Conservation (phyloP, 768 basidiomycete genomes). For the Auricularia sp. region DNA sequence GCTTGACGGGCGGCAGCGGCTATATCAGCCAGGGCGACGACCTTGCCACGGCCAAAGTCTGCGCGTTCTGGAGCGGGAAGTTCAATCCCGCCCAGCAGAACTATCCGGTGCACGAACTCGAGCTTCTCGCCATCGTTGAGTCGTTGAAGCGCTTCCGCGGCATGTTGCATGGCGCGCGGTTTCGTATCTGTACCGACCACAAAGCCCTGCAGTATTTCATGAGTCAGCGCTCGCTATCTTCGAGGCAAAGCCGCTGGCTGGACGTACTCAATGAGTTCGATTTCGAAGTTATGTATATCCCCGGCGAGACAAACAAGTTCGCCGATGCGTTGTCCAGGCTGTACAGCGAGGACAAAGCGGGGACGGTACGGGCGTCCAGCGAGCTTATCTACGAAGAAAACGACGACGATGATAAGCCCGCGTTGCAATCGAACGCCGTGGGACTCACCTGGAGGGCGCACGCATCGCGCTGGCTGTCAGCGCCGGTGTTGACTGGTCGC, state of each 20-base stretch:
- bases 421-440: too few relatives aligned
- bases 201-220: constrained; percentile 4
- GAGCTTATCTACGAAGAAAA: constrained; percentile 14
- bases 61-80: constrained; percentile 28
- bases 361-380: constrained; percentile 12
- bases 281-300: constrained; percentile 3
- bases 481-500: too few relatives aligned
- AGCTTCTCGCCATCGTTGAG: constrained; percentile 23
- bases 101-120: constrained; percentile 32
- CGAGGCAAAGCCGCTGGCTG: constrained; percentile 2
- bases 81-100: constrained; percentile 28
- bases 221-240: not conserved
- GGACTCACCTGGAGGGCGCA: too few relatives aligned
- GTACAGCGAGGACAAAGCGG: constrained; percentile 14
- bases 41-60: constrained; percentile 16
- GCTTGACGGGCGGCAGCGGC: constrained; percentile 21
- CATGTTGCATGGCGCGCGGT: constrained; percentile 19
- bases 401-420: too few relatives aligned
- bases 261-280: constrained; percentile 6
- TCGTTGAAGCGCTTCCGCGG: constrained; percentile 25
- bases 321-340: constrained; percentile 15
- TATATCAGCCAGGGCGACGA: constrained; percentile 18
- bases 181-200: constrained; percentile 6
- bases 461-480: too few relatives aligned
- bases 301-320: constrained; percentile 1